Percentiles rank a stretch among this genome's conserved stretches.
These are phyloP conservation scores for Boletellus deceptivus DNA, from an alignment of 1,284 basidiomycete genomes.

Conservation along the genomic window DNA sequence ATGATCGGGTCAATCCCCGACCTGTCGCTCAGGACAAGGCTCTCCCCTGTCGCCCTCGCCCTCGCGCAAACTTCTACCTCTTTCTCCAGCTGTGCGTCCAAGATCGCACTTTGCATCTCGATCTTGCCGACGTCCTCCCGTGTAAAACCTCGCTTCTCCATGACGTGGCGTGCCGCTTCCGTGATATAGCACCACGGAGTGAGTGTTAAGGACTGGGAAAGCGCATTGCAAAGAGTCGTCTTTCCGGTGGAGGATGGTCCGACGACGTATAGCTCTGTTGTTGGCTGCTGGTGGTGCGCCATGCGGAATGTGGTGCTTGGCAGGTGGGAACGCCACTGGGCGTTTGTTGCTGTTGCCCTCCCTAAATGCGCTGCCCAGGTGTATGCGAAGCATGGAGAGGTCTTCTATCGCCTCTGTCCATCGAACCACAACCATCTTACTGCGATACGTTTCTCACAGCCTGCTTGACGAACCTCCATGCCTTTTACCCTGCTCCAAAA, in stretches of 20 bases:
- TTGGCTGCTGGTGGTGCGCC: constrained; percentile 10
- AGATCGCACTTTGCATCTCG: constrained; percentile 61
- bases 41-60: constrained; percentile 16
- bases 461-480: constrained; percentile 9
- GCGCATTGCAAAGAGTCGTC: constrained; percentile 58
- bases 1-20: constrained; percentile 62
- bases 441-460: background rate
- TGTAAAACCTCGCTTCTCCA: constrained; percentile 49
- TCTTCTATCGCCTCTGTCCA: background rate
- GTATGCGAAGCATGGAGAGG: constrained; percentile 2
- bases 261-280: constrained; percentile 42
- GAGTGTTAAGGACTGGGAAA: constrained; percentile 43
- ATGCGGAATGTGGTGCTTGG: constrained; percentile 6
- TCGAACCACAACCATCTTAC: constrained; percentile 1
- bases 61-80: constrained; percentile 36
- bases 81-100: constrained; percentile 49
- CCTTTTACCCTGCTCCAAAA: constrained; percentile 39
- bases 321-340: constrained; percentile 19
- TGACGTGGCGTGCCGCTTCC: constrained; percentile 60
- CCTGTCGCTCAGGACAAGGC: constrained; percentile 55
- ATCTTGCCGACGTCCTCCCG: constrained; percentile 47
- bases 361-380: constrained; percentile 15
- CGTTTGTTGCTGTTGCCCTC: constrained; percentile 7
- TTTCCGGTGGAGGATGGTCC: constrained; percentile 67
- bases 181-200: constrained; percentile 41